Evolutionary conservation across 331 rosid species (phyloP), one percentile per base, ranked within the genome.

Genomic region (Malus hybrid): DNA sequence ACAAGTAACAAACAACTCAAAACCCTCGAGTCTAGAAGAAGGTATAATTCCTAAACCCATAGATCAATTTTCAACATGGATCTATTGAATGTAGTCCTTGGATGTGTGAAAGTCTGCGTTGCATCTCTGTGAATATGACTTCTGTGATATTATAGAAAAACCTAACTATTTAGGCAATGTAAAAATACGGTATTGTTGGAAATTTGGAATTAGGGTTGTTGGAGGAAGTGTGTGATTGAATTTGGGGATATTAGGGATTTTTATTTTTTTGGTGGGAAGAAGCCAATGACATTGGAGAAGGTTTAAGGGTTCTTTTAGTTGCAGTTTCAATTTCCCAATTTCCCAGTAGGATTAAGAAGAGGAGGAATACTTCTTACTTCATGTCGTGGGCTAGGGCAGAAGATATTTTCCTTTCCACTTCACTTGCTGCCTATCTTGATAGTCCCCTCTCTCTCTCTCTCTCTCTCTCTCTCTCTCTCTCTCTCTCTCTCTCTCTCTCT

Each of bases 351-450:
- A 76, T 4, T 44, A 18, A n/a, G 10, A 55, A 24, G 10, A 52
- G 59, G 16, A 48, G 7, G 1, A 34, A 3, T 36, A 13, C 50
- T 11, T 44, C 50, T 44, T 52, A 20, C 31, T 72, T 60, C 31
- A 93, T 93, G 98, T 87, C 98, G 85, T 88, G 92, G 98, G 91
- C 96, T 57, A 93, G 89, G 82, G 80, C 96, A 59, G 94, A 93
- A 74, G 93, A 93, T 71, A 68, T 88, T 77, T 81, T 88, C 83
- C 91, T 93, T 78, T 91, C 98, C 54, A 91, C 97, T 85, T 91
- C 98, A 65, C 97, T 93, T 71, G 98, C 98, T 31, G 91, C 88
- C 82, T 93, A 93, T 83, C 98, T 93, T 79, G 98, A 93, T 83
- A 91, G 98, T 24, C 24, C 24, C 1, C 24, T 24, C 24, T 24